Conservation (phyloP, 2,329 filamentous ascomycete species). For the Diaporthe sp. region DNA sequence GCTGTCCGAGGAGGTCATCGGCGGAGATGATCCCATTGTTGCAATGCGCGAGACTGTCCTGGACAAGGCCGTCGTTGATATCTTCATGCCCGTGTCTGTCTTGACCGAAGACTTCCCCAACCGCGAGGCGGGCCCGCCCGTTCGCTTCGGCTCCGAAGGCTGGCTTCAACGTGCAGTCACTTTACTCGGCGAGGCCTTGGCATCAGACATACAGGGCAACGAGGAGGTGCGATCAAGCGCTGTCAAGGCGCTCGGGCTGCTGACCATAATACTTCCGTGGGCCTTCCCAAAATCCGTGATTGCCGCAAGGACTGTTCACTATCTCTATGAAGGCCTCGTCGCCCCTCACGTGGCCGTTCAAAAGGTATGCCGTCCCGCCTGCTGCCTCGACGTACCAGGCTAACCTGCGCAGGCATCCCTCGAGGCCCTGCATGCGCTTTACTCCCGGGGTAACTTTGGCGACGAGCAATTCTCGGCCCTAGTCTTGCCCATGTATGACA, state of each 20-base stretch:
- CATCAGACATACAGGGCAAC: conserved; percentile 71
- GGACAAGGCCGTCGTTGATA: conserved; percentile 91
- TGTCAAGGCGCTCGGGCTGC: conserved; percentile 79
- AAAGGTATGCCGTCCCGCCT: conserved; percentile 64
- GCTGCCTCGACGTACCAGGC: conserved; percentile 25
- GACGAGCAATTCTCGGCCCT: conserved; percentile 83
- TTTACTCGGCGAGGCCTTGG: conserved; percentile 79
- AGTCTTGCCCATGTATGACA: conserved; percentile 81
- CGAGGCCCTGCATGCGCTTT: conserved; percentile 86
- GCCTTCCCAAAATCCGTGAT: conserved; percentile 85
- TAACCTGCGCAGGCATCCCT: conserved; percentile 71
- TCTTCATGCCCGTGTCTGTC: conserved; percentile 84
- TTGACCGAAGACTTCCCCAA: conserved; percentile 81
- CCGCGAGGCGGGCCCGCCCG: conserved; percentile 72
- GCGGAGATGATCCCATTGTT: conserved; percentile 87
- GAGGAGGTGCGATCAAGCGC: conserved; percentile 76
- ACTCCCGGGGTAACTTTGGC: conserved; percentile 77
- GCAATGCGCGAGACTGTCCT: conserved; percentile 84
- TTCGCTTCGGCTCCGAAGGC: conserved; percentile 83
- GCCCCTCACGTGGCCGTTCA: conserved; percentile 78
- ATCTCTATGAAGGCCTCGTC: conserved; percentile 77
- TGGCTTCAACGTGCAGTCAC: conserved; percentile 85
- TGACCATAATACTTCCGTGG: conserved; percentile 87
- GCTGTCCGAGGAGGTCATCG: conserved; percentile 93
- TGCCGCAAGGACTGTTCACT: conserved; percentile 74